Evolutionary conservation across 1,284 basidiomycete genomes (phyloP), one percentile per base, ranked within the genome.

Genomic region (Sporisorium iseilematis-ciliati): DNA sequence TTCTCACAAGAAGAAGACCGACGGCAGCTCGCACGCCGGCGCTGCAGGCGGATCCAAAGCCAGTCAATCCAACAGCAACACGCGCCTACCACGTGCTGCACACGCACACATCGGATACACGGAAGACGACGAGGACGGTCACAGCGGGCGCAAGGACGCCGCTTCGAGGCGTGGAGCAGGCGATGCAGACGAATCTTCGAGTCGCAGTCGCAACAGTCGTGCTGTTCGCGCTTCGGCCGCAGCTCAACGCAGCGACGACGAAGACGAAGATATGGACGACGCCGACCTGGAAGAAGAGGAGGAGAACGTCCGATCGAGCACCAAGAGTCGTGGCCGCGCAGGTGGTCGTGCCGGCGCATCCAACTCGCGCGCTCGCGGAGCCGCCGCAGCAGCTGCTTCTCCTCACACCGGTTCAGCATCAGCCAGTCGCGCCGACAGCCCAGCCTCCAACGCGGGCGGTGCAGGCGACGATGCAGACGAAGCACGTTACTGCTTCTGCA

Each of bases 401-500:
- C 74, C 68, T 16, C 65, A 68, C 42, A 68, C 61, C 12, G 58
- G 65, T 11, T 71, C 68, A 0, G 57, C 61, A 10, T 68, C 65
- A 10, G 75, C 62, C 2, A 66, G 65, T 25, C 61, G 68, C 11
- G 65, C 69, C 10, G 69, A 69, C 29, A 65, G 62, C 51, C 70
- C 64, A 8, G 40, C 56, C 1, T 61, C 60, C 20, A 69, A 56
- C 21, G 48, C 56, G 7, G 71, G 66, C 14, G 77, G 52, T 16
- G 65, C 55, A 26, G 68, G 68, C 48, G 78, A 82, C 38, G 81
- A 81, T 46, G 75, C 70, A 1, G 82, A 93, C 75, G 89, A 89
- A 63, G 90, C 88, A 77, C 88, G 89, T 21, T 99, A 98, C 86
- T 99, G 95, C 86, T 90, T 92, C 87, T 98, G 95, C 85, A 89